A percentile compares a stretch with the other conserved stretches of the same genome.
phyloP scores from a whole-genome alignment of 768 basidiomycete species.

The Zangia roseola region DNA sequence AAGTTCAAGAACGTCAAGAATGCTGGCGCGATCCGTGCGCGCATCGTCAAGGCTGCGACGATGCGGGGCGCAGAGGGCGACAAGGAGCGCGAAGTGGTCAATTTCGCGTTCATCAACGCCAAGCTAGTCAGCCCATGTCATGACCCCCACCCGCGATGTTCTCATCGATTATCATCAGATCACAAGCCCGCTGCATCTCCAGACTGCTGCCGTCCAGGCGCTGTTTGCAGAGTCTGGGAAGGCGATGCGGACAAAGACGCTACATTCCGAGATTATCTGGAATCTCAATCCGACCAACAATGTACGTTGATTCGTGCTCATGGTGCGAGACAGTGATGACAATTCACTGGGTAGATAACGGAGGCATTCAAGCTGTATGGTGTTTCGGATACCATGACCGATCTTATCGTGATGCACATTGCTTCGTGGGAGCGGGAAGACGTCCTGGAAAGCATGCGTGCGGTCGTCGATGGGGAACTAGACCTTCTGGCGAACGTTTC shows the following conservation, averaged over 20 bases:
- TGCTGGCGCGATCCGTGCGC: constrained; percentile 52
- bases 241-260: constrained; percentile 73
- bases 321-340: neutral
- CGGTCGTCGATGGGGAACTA: constrained; percentile 57
- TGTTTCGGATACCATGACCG: constrained; percentile 60
- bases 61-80: constrained; percentile 61
- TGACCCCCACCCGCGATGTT: constrained; percentile 9
- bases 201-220: constrained; percentile 82
- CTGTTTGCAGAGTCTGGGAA: constrained; percentile 63
- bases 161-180: constrained; percentile 51
- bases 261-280: constrained; percentile 93
- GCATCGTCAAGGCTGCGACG: constrained; percentile 71
- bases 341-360: constrained; percentile 57
- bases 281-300: constrained; percentile 85
- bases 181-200: constrained; percentile 74
- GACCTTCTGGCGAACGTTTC: constrained; percentile 45
- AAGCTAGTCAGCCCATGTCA: constrained; percentile 55
- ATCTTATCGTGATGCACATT: constrained; percentile 74
- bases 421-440: constrained; percentile 39
- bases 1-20: constrained; percentile 71
- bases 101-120: constrained; percentile 91
- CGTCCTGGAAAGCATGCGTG: constrained; percentile 54
- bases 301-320: constrained; percentile 38
- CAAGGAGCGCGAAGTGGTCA: constrained; percentile 69
- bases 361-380: constrained; percentile 89